A percentile compares a stretch with the other conserved stretches of the same genome.
These are phyloP conservation scores for Cordyceps tenuipes DNA, from an alignment of 2,329 filamentous ascomycete genomes.

Conservation along the genomic window DNA sequence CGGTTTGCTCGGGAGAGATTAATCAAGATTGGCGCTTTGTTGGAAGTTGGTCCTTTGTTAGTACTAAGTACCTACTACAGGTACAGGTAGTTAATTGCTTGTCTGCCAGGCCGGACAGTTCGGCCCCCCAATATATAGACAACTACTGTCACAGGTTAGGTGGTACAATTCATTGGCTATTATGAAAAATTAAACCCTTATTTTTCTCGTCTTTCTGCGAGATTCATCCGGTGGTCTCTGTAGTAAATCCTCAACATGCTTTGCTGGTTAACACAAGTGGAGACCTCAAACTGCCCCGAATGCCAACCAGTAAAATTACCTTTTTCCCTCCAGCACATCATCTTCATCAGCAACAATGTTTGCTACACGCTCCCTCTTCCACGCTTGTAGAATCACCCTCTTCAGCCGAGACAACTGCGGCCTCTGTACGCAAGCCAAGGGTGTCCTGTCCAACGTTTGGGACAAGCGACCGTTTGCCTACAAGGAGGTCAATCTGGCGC, in stretches of 20 bases:
- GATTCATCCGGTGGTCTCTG: neutral
- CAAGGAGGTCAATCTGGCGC: conserved; percentile 60
- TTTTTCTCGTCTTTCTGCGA: neutral
- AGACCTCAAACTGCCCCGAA: neutral
- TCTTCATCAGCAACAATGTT: conserved; percentile 34
- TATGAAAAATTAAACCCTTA: neutral
- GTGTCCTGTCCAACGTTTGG: conserved; percentile 60
- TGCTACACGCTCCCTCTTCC: conserved; percentile 36
- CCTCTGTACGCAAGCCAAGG: conserved; percentile 60
- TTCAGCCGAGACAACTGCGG: conserved; percentile 67
- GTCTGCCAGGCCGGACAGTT: neutral
- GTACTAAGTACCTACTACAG: neutral
- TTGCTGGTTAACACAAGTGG: neutral
- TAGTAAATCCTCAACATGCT: neutral
- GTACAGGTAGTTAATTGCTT: too few relatives aligned
- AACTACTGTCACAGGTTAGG: neutral
- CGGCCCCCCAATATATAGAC: neutral
- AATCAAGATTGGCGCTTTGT: neutral
- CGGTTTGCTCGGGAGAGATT: neutral
- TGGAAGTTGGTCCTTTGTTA: neutral
- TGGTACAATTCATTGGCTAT: neutral
- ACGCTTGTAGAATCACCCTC: conserved; percentile 59
- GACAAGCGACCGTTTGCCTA: conserved; percentile 59
- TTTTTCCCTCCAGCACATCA: neutral
- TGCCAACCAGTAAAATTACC: neutral